These are phyloP conservation scores for Xylaria sp. DNA, from an alignment of 2,329 filamentous ascomycete genomes.

Conservation along the genomic window DNA sequence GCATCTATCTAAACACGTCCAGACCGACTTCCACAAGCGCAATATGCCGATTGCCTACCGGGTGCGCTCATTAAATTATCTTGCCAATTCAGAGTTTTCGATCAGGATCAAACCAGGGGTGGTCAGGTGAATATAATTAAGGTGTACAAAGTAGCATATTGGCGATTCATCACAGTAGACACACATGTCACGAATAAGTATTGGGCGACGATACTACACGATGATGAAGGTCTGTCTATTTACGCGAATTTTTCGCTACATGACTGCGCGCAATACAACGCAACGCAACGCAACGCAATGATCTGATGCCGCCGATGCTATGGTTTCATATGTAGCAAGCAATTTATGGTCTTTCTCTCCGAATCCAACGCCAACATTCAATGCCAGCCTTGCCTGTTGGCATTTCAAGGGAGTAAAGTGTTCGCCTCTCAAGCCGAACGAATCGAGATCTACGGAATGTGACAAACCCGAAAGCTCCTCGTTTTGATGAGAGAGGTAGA, in stretches of 20 bases:
- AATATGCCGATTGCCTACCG: too few species aligned
- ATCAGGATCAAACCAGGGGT: too few species aligned
- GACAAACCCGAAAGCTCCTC: constrained; percentile 16
- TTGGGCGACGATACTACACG: not conserved
- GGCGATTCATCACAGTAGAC: too few species aligned
- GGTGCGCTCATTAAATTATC: not conserved
- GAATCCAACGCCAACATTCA: constrained; percentile 32
- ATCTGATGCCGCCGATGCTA: constrained; percentile 26
- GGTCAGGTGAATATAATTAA: too few species aligned
- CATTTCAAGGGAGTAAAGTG: not conserved
- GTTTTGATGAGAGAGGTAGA: not conserved
- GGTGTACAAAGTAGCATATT: too few species aligned
- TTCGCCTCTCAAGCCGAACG: constrained; percentile 18
- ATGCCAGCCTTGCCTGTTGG: constrained; percentile 28
- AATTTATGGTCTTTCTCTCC: constrained; percentile 18
- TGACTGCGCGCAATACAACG: not conserved
- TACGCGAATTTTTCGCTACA: constrained; percentile 12
- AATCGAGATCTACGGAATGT: constrained; percentile 5
- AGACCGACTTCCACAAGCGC: too few species aligned
- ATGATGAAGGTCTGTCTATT: constrained; percentile 30
- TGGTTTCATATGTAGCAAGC: constrained; percentile 18
- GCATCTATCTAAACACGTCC: not conserved
- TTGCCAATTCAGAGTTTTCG: not conserved
- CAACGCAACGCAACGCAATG: not conserved
- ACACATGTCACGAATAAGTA: not conserved